Percentiles rank a stretch among this genome's conserved stretches.
These are phyloP conservation scores for Penicillium paradoxum DNA, from an alignment of 495 filamentous ascomycete species.

Conservation along the genomic window DNA sequence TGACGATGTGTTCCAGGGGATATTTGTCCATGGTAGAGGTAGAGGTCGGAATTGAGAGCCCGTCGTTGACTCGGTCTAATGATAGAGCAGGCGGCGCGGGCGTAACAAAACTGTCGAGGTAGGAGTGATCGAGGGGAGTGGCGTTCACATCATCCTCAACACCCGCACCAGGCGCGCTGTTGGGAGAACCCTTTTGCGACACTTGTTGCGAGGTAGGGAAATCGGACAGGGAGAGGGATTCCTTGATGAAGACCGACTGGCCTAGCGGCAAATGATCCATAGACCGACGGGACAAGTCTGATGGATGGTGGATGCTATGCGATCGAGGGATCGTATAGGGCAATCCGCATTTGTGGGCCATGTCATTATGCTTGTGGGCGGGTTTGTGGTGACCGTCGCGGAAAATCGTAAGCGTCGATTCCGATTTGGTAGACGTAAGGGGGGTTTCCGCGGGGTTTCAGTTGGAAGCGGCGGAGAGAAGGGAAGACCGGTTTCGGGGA, in stretches of 20 bases:
- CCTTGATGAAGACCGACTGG: constrained; percentile 38
- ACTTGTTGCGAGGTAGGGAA: constrained; percentile 18
- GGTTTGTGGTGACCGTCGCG: constrained; percentile 94
- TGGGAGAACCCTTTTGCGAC: constrained; percentile 69
- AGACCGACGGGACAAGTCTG: constrained; percentile 58
- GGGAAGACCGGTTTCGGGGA: constrained; percentile 25
- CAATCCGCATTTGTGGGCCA: constrained; percentile 72
- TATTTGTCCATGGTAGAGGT: constrained; percentile 31
- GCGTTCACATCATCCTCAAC: constrained; percentile 53
- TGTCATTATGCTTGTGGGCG: constrained; percentile 79
- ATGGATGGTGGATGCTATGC: constrained; percentile 62
- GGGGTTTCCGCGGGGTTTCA: constrained; percentile 60
- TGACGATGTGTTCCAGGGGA: constrained; percentile 35
- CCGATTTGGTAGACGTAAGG: constrained; percentile 79
- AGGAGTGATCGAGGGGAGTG: constrained; percentile 59
- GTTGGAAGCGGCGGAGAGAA: constrained; percentile 31
- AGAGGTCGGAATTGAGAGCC: constrained; percentile 18
- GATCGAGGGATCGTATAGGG: constrained; percentile 77
- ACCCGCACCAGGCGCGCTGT: constrained; percentile 49
- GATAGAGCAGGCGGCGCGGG: constrained; percentile 35
- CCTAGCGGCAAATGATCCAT: constrained; percentile 60
- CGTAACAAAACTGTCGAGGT: constrained; percentile 49
- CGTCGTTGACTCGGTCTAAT: constrained; percentile 33
- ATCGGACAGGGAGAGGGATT: constrained; percentile 26
- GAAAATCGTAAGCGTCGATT: constrained; percentile 77